Percentiles rank a stretch among this genome's conserved stretches.
Conservation (phyloP, 2,329 filamentous ascomycete species). For the Aspergillus vadensis region DNA sequence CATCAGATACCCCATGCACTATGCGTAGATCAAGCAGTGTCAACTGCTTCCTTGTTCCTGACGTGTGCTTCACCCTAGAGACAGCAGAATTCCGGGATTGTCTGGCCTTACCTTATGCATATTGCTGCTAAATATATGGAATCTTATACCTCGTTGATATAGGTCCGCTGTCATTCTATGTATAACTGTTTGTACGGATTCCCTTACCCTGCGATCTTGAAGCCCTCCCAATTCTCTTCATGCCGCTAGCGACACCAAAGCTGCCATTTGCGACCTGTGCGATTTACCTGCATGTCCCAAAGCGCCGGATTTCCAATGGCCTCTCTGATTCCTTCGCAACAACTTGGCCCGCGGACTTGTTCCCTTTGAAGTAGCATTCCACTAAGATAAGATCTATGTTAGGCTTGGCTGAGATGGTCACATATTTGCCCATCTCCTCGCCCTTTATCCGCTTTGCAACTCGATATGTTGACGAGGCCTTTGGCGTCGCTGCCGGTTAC, state of each 20-base stretch:
- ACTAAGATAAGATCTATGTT: constrained; percentile 26
- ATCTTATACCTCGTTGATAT: constrained; percentile 36
- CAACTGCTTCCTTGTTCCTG: not conserved
- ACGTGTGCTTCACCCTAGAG: not conserved
- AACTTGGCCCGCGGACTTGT: not conserved
- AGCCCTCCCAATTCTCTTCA: constrained; percentile 9
- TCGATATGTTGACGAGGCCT: constrained; percentile 52
- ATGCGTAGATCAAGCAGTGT: not conserved
- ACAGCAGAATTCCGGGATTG: not conserved
- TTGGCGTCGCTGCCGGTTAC: constrained; percentile 51
- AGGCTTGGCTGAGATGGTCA: constrained; percentile 55
- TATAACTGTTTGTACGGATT: constrained; percentile 48
- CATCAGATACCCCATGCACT: not conserved
- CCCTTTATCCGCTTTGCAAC: constrained; percentile 51
- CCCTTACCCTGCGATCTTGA: constrained; percentile 7
- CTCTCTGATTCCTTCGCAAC: not conserved
- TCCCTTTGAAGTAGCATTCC: constrained; percentile 12
- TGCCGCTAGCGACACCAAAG: constrained; percentile 11
- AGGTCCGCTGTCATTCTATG: constrained; percentile 50
- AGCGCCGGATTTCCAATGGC: not conserved
- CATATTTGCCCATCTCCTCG: constrained; percentile 50
- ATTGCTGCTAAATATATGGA: constrained; percentile 14
- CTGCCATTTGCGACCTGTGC: not conserved
- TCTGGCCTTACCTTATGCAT: not conserved
- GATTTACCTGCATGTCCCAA: constrained; percentile 3